Evolutionary conservation across 768 basidiomycete species (phyloP).

Genomic region (Psilocybe sp.): DNA sequence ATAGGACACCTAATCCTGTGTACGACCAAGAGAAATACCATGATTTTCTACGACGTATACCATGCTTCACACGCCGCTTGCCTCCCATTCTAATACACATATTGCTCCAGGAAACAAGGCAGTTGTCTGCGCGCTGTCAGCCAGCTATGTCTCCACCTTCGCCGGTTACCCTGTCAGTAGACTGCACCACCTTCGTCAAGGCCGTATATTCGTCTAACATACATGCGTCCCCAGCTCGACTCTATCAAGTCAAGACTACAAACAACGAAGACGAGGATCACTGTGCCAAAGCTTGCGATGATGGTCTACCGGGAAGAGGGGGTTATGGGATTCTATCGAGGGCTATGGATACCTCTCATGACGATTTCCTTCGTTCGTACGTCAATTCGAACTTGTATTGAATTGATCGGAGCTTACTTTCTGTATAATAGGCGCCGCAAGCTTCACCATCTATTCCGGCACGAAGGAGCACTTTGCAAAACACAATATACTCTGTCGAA

Average conservation of each 20-base stretch:
- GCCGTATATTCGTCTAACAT: conserved; percentile 10
- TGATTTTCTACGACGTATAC: conserved; percentile 63
- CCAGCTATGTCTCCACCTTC: conserved; percentile 89
- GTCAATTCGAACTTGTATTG: background rate
- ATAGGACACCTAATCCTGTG: conserved; percentile 58
- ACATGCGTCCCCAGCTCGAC: conserved; percentile 58
- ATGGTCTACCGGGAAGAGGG: conserved; percentile 83
- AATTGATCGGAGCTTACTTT: conserved; percentile 5
- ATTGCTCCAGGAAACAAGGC: conserved; percentile 69
- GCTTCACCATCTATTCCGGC: conserved; percentile 86
- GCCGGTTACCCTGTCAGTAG: conserved; percentile 78
- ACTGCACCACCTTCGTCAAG: conserved; percentile 20
- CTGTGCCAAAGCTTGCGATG: conserved; percentile 68
- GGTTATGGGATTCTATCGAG: conserved; percentile 87
- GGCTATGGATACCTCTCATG: conserved; percentile 87
- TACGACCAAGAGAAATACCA: conserved; percentile 61
- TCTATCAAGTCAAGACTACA: conserved; percentile 93
- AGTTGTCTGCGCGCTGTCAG: conserved; percentile 86
- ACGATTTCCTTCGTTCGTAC: conserved; percentile 94
- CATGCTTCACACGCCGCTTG: background rate
- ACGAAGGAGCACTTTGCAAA: conserved; percentile 74
- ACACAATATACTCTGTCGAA: conserved; percentile 54
- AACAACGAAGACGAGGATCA: conserved; percentile 72
- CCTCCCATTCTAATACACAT: conserved; percentile 2
- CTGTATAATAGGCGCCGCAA: conserved; percentile 65